These are phyloP conservation scores for Amanita rimosa DNA, from an alignment of 768 basidiomycete species.

Conservation along the genomic window DNA sequence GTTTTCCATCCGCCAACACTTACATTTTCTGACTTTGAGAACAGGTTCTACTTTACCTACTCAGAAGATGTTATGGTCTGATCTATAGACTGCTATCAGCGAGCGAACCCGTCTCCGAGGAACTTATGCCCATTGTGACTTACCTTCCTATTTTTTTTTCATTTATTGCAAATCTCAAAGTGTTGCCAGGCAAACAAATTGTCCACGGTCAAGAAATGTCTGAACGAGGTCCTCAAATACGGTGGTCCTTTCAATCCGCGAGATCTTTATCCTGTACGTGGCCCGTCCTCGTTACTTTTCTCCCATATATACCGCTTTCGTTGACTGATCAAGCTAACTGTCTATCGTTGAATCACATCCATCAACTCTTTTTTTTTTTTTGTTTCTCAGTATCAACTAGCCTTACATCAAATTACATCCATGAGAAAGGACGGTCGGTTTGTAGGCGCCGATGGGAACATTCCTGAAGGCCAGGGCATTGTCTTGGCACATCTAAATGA, in stretches of 20 bases:
- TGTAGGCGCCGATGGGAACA: slow-evolving; percentile 71
- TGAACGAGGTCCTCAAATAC: slow-evolving; percentile 92
- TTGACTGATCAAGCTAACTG: slow-evolving; percentile 2
- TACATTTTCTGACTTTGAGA: neutral
- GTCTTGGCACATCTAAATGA: slow-evolving; percentile 94
- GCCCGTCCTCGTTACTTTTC: neutral
- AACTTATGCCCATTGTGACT: slow-evolving; percentile 87
- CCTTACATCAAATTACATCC: slow-evolving; percentile 90
- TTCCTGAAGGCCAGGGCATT: slow-evolving; percentile 95
- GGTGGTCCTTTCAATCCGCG: slow-evolving; percentile 88
- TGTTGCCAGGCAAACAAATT: slow-evolving; percentile 79
- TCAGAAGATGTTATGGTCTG: slow-evolving; percentile 91
- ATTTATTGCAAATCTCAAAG: neutral
- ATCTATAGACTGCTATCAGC: slow-evolving; percentile 91
- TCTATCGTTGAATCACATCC: neutral
- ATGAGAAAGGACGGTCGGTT: slow-evolving; percentile 93
- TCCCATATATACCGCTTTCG: neutral
- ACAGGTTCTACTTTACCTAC: slow-evolving; percentile 85
- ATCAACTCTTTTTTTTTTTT: neutral
- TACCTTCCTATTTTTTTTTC: neutral
- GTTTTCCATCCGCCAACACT: neutral
- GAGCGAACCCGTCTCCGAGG: slow-evolving; percentile 95
- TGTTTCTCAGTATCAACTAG: slow-evolving; percentile 70
- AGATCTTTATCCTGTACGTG: slow-evolving; percentile 84
- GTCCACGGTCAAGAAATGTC: slow-evolving; percentile 91